Conservation (phyloP, 306 rosid species). For the Cucurbita maxima region DNA sequence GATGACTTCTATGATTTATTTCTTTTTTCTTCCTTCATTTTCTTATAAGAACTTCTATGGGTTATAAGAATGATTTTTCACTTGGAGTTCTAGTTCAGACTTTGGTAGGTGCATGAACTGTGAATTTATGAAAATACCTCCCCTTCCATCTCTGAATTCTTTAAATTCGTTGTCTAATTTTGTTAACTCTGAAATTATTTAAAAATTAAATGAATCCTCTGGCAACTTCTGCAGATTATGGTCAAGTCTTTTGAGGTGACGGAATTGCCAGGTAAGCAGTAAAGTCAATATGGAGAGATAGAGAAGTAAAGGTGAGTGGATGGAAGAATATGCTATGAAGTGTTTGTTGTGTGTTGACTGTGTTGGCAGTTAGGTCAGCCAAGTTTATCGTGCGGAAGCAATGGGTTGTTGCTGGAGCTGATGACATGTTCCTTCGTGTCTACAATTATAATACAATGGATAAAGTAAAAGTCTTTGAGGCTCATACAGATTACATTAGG, state of each 20-base stretch:
- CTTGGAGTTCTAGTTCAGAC: neutral
- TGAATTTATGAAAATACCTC: neutral
- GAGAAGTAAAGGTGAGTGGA: neutral
- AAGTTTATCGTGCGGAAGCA: constrained; percentile 90
- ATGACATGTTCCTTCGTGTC: constrained; percentile 86
- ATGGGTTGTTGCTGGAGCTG: constrained; percentile 98
- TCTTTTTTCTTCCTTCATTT: too few relatives aligned
- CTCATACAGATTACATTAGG: constrained; percentile 95
- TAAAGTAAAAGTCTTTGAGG: constrained; percentile 81
- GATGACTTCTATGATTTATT: neutral
- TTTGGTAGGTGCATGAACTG: neutral
- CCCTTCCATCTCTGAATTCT: neutral
- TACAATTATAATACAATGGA: constrained; percentile 98
- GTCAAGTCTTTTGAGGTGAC: constrained; percentile 88
- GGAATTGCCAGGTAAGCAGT: constrained; percentile 68
- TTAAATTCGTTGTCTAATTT: neutral
- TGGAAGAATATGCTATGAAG: constrained; percentile 5
- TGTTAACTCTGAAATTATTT: neutral
- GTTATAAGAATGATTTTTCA: neutral
- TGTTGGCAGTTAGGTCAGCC: constrained; percentile 88
- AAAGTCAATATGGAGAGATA: neutral
- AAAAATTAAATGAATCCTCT: constrained; percentile 1
- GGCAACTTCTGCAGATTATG: constrained; percentile 52
- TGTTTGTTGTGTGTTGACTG: constrained; percentile 15
- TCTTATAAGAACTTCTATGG: neutral